Evolutionary conservation across 2,329 filamentous ascomycete species (phyloP).

Genomic region (Penicillium concentricum): DNA sequence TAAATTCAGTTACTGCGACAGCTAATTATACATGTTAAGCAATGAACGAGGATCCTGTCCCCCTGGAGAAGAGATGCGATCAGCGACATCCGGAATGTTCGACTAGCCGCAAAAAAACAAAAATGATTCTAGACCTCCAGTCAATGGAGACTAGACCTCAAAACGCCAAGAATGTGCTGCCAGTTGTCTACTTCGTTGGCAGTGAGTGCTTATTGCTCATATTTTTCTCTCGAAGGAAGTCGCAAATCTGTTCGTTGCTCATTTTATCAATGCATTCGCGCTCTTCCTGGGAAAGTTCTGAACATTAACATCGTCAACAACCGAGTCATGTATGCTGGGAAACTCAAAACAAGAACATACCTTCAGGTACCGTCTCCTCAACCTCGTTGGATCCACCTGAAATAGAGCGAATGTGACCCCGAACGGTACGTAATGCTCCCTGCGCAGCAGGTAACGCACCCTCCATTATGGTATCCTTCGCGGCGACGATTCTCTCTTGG

Average conservation of each 20-base stretch:
- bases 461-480: constrained; percentile 18
- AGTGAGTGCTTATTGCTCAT: constrained; percentile 20
- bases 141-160: background rate
- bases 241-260: constrained; percentile 31
- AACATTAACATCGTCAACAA: background rate
- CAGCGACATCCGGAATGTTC: background rate
- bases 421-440: constrained; percentile 14
- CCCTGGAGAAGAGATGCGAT: background rate
- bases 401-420: constrained; percentile 4
- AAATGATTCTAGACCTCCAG: background rate
- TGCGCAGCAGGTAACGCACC: constrained; percentile 10
- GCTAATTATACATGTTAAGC: background rate
- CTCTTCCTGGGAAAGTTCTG: constrained; percentile 18
- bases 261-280: constrained; percentile 27
- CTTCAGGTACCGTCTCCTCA: background rate
- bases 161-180: background rate
- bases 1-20: background rate
- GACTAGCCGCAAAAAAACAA: background rate
- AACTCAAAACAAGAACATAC: background rate
- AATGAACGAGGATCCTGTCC: constrained; percentile 5
- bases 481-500: constrained; percentile 1
- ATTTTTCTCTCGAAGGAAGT: constrained; percentile 34
- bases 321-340: no score
- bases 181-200: constrained; percentile 2
- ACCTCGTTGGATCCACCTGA: background rate